Evolutionary conservation across 768 basidiomycete species (phyloP).

Genomic region (Tricholoma sp.): DNA sequence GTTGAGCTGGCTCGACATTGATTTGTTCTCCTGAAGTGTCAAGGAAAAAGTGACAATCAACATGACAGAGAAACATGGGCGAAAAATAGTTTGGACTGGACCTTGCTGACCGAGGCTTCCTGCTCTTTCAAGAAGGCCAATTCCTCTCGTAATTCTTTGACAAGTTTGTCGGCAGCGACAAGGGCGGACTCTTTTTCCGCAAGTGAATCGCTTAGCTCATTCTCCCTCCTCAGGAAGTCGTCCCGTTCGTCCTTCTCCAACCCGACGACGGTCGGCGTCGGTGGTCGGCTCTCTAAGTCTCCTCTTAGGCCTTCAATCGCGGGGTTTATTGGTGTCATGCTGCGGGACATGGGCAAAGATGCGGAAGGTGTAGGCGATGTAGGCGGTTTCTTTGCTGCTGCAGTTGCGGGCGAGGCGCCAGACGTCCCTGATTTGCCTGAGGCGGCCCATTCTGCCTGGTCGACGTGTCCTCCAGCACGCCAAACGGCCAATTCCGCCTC

Average conservation of each 20-base stretch:
- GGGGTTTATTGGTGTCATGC: constrained; percentile 73
- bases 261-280: constrained; percentile 85
- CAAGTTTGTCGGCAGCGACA: constrained; percentile 74
- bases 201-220: constrained; percentile 89
- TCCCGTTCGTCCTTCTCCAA: constrained; percentile 97
- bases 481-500: constrained; percentile 90
- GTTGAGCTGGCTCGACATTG: constrained; percentile 89
- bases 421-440: constrained; percentile 47
- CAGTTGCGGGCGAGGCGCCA: constrained; percentile 42
- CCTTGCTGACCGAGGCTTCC: constrained; percentile 73
- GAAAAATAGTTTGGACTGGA: constrained; percentile 31
- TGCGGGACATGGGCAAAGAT: constrained; percentile 42
- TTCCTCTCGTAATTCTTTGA: constrained; percentile 87
- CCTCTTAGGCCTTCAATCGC: constrained; percentile 63
- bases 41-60: background rate
- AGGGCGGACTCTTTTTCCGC: constrained; percentile 89
- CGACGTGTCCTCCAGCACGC: constrained; percentile 83
- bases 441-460: constrained; percentile 76
- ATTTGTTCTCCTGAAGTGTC: constrained; percentile 76
- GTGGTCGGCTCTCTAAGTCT: constrained; percentile 80
- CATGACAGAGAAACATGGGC: background rate
- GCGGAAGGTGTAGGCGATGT: constrained; percentile 61
- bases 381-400: constrained; percentile 56
- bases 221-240: constrained; percentile 94
- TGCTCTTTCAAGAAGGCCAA: constrained; percentile 88